phyloP scores from a whole-genome alignment of 495 filamentous ascomycete species.

The Sphaerosporella brunnea region DNA sequence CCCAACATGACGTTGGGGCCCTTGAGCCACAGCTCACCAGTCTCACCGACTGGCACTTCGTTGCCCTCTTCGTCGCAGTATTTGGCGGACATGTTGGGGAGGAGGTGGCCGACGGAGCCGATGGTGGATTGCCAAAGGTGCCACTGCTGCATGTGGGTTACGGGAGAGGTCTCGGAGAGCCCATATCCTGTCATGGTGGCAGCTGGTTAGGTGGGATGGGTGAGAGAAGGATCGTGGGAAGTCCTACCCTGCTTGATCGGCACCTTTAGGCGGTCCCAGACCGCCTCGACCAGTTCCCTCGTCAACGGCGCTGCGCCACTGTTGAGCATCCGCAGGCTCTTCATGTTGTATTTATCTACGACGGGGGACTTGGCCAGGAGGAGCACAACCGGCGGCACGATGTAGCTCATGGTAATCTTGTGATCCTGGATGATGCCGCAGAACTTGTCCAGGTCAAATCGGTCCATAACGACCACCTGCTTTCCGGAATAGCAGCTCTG shows the following conservation, averaged over 20 bases:
- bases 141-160: constrained; percentile 44
- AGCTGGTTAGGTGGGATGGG: too few relatives aligned
- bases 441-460: constrained; percentile 67
- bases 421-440: constrained; percentile 58
- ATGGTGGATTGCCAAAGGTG: constrained; percentile 59
- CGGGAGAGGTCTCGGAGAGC: constrained; percentile 37
- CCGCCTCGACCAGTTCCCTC: constrained; percentile 57
- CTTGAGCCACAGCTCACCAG: constrained; percentile 61
- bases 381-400: constrained; percentile 73
- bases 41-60: constrained; percentile 41
- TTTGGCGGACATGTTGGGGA: constrained; percentile 52
- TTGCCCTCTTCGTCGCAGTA: constrained; percentile 47
- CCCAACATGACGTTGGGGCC: constrained; percentile 62
- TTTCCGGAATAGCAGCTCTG: constrained; percentile 52
- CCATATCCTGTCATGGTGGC: constrained; percentile 32
- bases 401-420: constrained; percentile 58
- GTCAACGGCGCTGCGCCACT: constrained; percentile 82
- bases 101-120: constrained; percentile 62
- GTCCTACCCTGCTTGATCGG: constrained; percentile 39
- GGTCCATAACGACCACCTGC: constrained; percentile 54
- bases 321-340: constrained; percentile 64
- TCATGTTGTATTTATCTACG: constrained; percentile 63
- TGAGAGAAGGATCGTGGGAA: too few relatives aligned
- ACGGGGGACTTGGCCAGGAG: constrained; percentile 61
- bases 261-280: constrained; percentile 55